Base-by-base conservation (phyloP, 2,329 filamentous ascomycete species). In the Mariannaea elegans region DNA sequence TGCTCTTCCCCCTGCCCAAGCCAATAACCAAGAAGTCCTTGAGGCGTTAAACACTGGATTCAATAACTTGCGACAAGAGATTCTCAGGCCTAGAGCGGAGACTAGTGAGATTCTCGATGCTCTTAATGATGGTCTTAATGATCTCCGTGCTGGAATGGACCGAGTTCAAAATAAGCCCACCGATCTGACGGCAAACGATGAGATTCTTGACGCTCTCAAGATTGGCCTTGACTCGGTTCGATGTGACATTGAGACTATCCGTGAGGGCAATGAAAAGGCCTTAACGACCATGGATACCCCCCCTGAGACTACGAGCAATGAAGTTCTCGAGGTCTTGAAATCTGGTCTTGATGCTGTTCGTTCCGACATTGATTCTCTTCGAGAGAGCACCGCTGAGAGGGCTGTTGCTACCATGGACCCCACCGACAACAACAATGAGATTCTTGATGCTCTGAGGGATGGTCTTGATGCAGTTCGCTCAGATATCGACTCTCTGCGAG, bases 31-130 rank as follows among this genome's bases (percentile, higher is more conserved):
- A 32, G 91, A 94, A 49, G 84, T 94, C 23, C 82, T 96, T 1
- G 85, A 90, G 61, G 86, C 88, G 9, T 79, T 94, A 3, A 87
- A 85, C 27, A 86, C 85, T 42, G 92, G 93, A 2, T 83, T 97
- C 34, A 90, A 91, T 61, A 86, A 84, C 41, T 83, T 97, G 31
- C 86, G 92, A 5, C 82, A 86, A 14, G 94, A 97, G 66, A 85
- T 97, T 48, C 89, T 89, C 7, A 80, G 85, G 13, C 84, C 85
- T 3, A 81, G 85, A 42, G 80, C 84, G 14, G 92, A 94, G 64
- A 94, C 93, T 0, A 91, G 93, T 50, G 93, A 97, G 71, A 91
- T 97, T 10, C 82, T 98, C 2, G 93, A 97, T 72, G 91, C 94
- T 1, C 82, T 98, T 53, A 94, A 96, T 59, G 93, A 97, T 74